Evolutionary conservation across 2,329 filamentous ascomycete genomes (phyloP), one percentile per base, ranked within the genome.

Genomic region (Ascochyta koolunga): DNA sequence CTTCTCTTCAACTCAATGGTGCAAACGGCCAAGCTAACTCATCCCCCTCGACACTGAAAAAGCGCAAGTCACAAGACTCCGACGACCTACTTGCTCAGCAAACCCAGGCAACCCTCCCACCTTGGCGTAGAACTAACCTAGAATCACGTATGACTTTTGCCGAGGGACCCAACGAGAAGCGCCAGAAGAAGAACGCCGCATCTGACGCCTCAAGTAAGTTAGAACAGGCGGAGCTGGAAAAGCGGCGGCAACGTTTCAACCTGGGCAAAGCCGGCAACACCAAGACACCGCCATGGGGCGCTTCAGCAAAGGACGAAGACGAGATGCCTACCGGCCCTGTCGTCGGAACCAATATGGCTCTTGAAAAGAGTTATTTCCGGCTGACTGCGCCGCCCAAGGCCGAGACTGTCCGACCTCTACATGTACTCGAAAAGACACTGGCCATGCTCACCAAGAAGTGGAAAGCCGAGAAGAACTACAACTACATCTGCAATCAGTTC

Each of bases 401-500:
- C 50, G 89, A 93, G 69, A 88, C 89, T 66, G 95, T 99, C 44
- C 92, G 95, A 39, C 95, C 95, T 19, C 83, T 96, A 70, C 78
- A 78, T 42, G 81, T 99, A 19, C 79, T 99, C 60, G 86, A 89
- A 64, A 87, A 95, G 77, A 93, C 93, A 5, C 78, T 99, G 75
- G 91, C 96, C 64, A 79, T 96, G 42, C 80, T 99, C 60, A 96
- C 96, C 80, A 90, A 88, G 79, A 98, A 96, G 78, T 99, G 95
- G 95, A 89, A 87, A 72, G 86, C 88, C 65, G 92, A 97, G 68
- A 89, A 88, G 78, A 96, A 98, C 78, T 99, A 99, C 77, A 88
- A 86, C 65, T 99, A 97, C 78, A 96, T 97, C 61, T 98, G 95
- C 84, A 93, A 99, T 74, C 95, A 99, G 82, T 96, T 99, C 83